Evolutionary conservation across 78 protist genomes (phyloP).

Genomic region (Dictyostelium intermedium): DNA sequence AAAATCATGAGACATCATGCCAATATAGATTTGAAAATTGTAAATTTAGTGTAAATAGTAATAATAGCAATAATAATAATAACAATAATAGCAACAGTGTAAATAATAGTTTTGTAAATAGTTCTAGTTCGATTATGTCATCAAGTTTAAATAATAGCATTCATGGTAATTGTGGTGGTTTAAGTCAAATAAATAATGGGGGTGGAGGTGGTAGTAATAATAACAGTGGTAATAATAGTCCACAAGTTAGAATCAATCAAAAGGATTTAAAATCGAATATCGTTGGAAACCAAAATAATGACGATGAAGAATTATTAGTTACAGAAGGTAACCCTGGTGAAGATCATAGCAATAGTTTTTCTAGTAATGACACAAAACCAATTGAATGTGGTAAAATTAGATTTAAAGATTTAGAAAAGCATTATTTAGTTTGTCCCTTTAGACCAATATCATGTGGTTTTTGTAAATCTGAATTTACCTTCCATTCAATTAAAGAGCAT

Average conservation of each 20-base stretch:
- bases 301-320: background rate
- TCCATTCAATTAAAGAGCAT: background rate
- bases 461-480: background rate
- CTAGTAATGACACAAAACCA: background rate
- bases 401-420: background rate
- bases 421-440: slow-evolving; percentile 8
- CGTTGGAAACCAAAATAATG: background rate
- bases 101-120: background rate
- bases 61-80: background rate
- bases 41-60: background rate
- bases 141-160: background rate
- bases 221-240: background rate
- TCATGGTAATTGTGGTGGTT: slow-evolving; percentile 17
- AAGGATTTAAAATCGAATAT: background rate
- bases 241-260: background rate
- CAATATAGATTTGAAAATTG: slow-evolving; percentile 1
- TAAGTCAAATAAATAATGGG: background rate
- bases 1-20: background rate
- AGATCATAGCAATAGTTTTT: background rate
- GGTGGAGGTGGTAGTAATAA: background rate
- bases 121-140: background rate
- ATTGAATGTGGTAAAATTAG: slow-evolving; percentile 18
- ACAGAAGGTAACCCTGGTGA: background rate
- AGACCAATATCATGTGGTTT: background rate
- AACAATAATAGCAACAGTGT: background rate